Evolutionary conservation across 495 filamentous ascomycete species (phyloP), one percentile per base, ranked within the genome.

Genomic region (Neurospora pannonica): DNA sequence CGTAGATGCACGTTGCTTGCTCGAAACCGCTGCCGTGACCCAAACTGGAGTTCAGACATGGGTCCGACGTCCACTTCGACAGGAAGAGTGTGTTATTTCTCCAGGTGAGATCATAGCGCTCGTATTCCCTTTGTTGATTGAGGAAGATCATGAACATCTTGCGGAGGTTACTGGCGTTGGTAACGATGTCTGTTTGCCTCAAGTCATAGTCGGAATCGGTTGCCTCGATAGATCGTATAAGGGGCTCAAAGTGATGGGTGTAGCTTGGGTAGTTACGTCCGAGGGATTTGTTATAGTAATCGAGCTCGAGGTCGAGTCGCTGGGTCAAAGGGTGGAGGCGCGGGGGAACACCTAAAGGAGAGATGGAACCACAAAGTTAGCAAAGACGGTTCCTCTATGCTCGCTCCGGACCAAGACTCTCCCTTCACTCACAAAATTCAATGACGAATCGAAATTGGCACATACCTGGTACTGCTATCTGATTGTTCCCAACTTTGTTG

Each of bases 391-490:
- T n/a, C 17, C 7, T 74, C 6, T 69, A 19, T 48, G 4, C 71
- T 54, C 71, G 4, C 71, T 54, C 71, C 43, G 3, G 38, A 6
- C 46, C 38, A n/a, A 10, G 19, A 34, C 36, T 40, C 13, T n/a
- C 15, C 15, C 19, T 15, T 19, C 19, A 21, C 8, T 17, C 24
- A 17, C 1, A 62, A n/a, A 11, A 9, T 31, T 21, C 11, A 31
- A 37, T 11, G 4, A 43, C n/a, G 17, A 9, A 10, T 1, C 3
- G 3, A 8, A 37, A 6, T 36, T 36, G 40, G 10, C 11, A 76
- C 72, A 5, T 24, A 80, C 79, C 79, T 17, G 79, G 79, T 8
- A 80, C 75, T 11, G 72, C 76, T 39, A 80, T 79, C n/a, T 78
- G 75, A 9, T 46, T 71, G 40, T 78, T 71, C 1, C 38, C 3